phyloP scores from a whole-genome alignment of 1,284 basidiomycete species.

The Apiotrichum laibachii region DNA sequence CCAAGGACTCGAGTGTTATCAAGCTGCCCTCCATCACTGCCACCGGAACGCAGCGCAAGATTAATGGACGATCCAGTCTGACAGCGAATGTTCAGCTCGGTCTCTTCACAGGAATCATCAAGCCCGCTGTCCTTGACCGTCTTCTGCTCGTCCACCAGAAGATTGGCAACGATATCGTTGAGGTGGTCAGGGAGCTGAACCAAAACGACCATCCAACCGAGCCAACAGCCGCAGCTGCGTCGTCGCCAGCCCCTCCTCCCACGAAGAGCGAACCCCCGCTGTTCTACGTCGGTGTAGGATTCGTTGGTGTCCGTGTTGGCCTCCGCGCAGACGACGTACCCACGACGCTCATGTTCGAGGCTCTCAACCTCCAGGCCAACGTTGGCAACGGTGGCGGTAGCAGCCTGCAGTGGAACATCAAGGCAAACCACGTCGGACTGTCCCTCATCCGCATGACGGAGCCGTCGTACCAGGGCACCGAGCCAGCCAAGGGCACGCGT shows the following conservation, averaged over 20 bases:
- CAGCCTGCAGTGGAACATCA: constrained; percentile 41
- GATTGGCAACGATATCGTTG: constrained; percentile 35
- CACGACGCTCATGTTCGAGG: constrained; percentile 42
- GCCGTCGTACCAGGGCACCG: constrained; percentile 23
- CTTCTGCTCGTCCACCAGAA: constrained; percentile 44
- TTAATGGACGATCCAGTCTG: constrained; percentile 14
- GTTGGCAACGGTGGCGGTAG: constrained; percentile 28
- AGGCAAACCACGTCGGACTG: constrained; percentile 42
- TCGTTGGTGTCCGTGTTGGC: constrained; percentile 40
- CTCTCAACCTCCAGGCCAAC: constrained; percentile 32
- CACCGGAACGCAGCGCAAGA: constrained; percentile 18
- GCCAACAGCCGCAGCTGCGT: background rate
- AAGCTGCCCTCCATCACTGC: constrained; percentile 27
- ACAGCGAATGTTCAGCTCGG: constrained; percentile 39
- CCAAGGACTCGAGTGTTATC: constrained; percentile 31
- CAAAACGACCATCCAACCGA: background rate
- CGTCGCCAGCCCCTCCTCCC: too few relatives aligned
- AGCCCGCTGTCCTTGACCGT: constrained; percentile 46
- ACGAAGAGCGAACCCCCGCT: background rate
- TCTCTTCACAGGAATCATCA: constrained; percentile 46
- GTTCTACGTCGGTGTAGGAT: constrained; percentile 31
- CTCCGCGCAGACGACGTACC: constrained; percentile 46
- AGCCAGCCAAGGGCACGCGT: constrained; percentile 62
- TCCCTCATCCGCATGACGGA: constrained; percentile 30
- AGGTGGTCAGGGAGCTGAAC: constrained; percentile 28